Conservation (phyloP, 2,329 filamentous ascomycete species). For the Penicillium sp. region DNA sequence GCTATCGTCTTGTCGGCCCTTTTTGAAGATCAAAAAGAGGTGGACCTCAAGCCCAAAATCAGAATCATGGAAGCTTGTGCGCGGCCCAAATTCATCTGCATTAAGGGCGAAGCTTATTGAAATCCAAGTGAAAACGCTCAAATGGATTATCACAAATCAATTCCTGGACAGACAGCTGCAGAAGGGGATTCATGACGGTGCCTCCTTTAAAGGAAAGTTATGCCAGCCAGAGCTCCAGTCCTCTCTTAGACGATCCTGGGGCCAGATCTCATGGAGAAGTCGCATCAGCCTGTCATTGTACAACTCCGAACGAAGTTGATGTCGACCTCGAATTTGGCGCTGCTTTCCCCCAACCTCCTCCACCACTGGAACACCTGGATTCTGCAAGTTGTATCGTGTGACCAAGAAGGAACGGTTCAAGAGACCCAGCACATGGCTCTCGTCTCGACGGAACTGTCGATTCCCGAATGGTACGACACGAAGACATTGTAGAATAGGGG, state of each 20-base stretch:
- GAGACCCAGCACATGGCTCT: neutral
- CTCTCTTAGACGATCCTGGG: neutral
- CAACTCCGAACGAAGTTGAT: neutral
- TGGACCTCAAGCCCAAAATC: too few species aligned
- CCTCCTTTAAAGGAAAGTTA: constrained; percentile 2
- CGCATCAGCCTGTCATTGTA: neutral
- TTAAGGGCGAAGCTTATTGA: too few species aligned
- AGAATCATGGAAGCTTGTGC: too few species aligned
- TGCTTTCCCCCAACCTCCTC: constrained; percentile 2
- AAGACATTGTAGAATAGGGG: neutral
- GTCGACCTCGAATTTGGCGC: neutral
- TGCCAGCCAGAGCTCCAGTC: constrained; percentile 3
- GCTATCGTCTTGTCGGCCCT: too few species aligned
- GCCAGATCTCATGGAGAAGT: constrained; percentile 4
- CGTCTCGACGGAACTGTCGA: neutral
- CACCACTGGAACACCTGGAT: neutral
- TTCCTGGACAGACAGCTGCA: too few species aligned
- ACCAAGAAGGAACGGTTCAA: constrained; percentile 9
- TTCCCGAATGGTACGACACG: constrained; percentile 4
- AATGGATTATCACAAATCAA: too few species aligned
- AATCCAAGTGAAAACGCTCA: too few species aligned
- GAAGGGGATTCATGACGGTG: neutral
- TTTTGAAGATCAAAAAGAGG: too few species aligned
- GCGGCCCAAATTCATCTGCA: too few species aligned
- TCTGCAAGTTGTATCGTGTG: constrained; percentile 5